These are phyloP conservation scores for Calendula officinalis DNA, from an alignment of 129 eudicot genomes.

Conservation along the genomic window DNA sequence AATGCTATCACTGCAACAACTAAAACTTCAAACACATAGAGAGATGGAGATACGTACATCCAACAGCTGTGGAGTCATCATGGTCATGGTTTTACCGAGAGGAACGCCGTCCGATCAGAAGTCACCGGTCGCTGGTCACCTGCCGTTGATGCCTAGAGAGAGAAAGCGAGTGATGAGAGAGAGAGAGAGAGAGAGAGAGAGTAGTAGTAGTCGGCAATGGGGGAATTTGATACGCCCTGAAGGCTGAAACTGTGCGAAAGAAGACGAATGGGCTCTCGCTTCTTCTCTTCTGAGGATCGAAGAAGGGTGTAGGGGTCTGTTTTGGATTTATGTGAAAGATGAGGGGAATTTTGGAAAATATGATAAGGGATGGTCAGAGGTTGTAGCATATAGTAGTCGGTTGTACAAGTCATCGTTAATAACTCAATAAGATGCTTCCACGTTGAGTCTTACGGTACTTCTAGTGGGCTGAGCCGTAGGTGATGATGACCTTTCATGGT, in stretches of 20 bases:
- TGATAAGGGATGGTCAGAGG: background rate
- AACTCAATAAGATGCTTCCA: conserved; percentile 8
- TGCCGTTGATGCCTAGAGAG: conserved; percentile 6
- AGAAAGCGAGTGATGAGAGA: conserved; percentile 15
- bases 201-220: conserved; percentile 16
- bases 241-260: conserved; percentile 23
- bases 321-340: conserved; percentile 14
- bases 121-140: conserved; percentile 22
- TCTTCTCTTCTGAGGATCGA: conserved; percentile 30
- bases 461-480: background rate
- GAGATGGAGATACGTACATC: conserved; percentile 51
- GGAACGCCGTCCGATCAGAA: conserved; percentile 44
- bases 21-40: conserved; percentile 18
- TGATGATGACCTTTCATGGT: conserved; percentile 15
- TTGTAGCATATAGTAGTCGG: conserved; percentile 19
- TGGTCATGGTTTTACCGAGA: conserved; percentile 51
- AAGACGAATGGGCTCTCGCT: conserved; percentile 20
- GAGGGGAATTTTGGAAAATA: conserved; percentile 21
- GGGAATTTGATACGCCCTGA: conserved; percentile 7
- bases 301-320: conserved; percentile 30
- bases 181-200: conserved; percentile 15
- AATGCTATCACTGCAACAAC: conserved; percentile 9
- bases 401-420: conserved; percentile 17
- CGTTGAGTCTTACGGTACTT: conserved; percentile 3
- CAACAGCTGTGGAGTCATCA: conserved; percentile 80